Base-by-base conservation (phyloP, 2,329 filamentous ascomycete species). In the Lachnellula suecica region DNA sequence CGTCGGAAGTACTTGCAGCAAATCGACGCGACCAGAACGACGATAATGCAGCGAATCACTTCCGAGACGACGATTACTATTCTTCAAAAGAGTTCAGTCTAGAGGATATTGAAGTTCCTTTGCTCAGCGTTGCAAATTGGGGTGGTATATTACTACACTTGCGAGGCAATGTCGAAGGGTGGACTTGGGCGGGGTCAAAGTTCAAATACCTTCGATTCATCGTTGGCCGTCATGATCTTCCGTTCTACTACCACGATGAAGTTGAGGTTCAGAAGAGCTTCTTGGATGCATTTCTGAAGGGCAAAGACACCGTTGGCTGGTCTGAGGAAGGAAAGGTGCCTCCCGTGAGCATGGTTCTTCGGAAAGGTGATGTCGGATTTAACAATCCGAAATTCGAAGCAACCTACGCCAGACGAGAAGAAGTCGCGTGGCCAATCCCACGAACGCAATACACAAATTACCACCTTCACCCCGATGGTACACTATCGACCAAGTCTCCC, bases 151-250 rank as follows among this genome's bases (percentile, higher is more conserved):
- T 85, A 4, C 74, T 89, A 1, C 86, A 89, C 59, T 74, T 89
- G 4, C 75, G 85, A 7, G 86, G 86, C 2, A 89, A 89, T 58
- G 75, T 89, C 7, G 76, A 86, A 60, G 86, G 85, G 0, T 89
- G 79, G 51, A 71, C 71, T 1, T 75, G 83, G 44, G 85, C 85
- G 0, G 83, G 84, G 0, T 88, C 85, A 0, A 74, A 82, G 52
- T 72, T 83, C 55, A 89, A 89, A 66, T 90, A 85, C 58, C 73
- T 89, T 0, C 79, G 85, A 6, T 82, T 88, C 65, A 85, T 89
- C 62, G 84, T 80, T 0, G 86, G 87, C 2, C 77, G 87, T 0
- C 86, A 90, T 56, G 86, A 89, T 60, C 72, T 89, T 2, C 86
- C 86, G 0, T 89, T 89, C 65, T 90, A 88, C 69, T 88, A 88